These are phyloP conservation scores for Arthonia radiata DNA, from an alignment of 495 filamentous ascomycete species.

Conservation along the genomic window DNA sequence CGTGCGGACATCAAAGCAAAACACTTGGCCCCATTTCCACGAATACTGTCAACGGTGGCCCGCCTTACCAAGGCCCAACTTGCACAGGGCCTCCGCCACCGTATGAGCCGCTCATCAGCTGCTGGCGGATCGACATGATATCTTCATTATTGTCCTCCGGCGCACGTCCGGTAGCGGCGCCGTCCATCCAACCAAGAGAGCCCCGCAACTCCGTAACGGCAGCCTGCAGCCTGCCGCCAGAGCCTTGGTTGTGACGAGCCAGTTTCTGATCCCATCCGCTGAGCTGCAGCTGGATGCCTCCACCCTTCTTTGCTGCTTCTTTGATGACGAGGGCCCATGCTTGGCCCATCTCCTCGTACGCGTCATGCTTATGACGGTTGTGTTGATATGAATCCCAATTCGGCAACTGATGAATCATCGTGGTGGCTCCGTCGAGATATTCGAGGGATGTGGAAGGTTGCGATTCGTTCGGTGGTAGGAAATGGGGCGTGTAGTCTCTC, in stretches of 20 bases:
- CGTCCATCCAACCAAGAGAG: conserved; percentile 55
- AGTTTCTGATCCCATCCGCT: conserved; percentile 84
- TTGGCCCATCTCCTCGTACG: conserved; percentile 83
- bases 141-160: too few species aligned
- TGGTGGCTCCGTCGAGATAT: conserved; percentile 72
- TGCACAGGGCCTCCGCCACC: too few species aligned
- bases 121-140: too few species aligned
- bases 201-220: conserved; percentile 54
- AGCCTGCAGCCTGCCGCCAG: conserved; percentile 56
- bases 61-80: too few species aligned
- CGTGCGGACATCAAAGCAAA: too few species aligned
- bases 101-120: too few species aligned
- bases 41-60: too few species aligned
- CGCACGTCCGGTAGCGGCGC: too few species aligned
- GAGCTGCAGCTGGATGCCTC: conserved; percentile 73
- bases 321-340: conserved; percentile 84
- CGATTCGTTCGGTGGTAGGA: conserved; percentile 70
- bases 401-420: conserved; percentile 69
- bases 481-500: conserved; percentile 82
- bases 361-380: conserved; percentile 74
- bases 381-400: conserved; percentile 67
- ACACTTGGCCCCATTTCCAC: too few species aligned
- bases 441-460: conserved; percentile 55
- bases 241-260: conserved; percentile 66
- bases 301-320: conserved; percentile 75